phyloP scores from a whole-genome alignment of 73 alveolate species.

The Paramecium biaurelia region DNA sequence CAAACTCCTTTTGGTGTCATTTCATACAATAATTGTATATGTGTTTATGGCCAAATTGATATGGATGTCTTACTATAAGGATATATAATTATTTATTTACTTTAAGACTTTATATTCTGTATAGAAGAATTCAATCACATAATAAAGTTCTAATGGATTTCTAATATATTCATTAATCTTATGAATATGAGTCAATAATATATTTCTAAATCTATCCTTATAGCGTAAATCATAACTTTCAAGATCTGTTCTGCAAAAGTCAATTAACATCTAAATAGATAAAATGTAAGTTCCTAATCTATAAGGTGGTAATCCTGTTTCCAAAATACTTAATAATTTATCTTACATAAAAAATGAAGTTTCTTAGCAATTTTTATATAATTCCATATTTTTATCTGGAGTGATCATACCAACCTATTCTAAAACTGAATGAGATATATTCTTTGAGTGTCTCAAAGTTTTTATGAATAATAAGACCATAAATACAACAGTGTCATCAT shows the following conservation, averaged over 20 bases:
- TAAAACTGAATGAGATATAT: neutral
- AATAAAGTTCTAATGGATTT: neutral
- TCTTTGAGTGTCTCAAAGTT: neutral
- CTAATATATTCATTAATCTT: neutral
- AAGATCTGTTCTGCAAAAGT: neutral
- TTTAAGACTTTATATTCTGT: neutral
- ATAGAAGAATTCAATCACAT: neutral
- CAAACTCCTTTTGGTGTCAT: constrained; percentile 8
- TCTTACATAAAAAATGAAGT: neutral
- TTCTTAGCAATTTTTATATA: neutral
- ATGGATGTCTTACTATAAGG: neutral
- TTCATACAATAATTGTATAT: neutral
- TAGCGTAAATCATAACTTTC: neutral
- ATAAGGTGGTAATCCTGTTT: constrained; percentile 28
- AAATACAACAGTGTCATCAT: constrained; percentile 33
- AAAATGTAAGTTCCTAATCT: neutral
- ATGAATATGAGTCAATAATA: neutral
- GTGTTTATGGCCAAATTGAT: constrained; percentile 1
- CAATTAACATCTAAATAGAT: neutral
- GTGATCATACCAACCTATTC: neutral
- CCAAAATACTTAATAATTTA: neutral
- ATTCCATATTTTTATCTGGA: constrained; percentile 22
- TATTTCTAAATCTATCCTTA: neutral
- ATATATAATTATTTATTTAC: neutral
- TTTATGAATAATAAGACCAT: neutral